Evolutionary conservation across 805 yeast species (phyloP).

Genomic region (Candida ficus): DNA sequence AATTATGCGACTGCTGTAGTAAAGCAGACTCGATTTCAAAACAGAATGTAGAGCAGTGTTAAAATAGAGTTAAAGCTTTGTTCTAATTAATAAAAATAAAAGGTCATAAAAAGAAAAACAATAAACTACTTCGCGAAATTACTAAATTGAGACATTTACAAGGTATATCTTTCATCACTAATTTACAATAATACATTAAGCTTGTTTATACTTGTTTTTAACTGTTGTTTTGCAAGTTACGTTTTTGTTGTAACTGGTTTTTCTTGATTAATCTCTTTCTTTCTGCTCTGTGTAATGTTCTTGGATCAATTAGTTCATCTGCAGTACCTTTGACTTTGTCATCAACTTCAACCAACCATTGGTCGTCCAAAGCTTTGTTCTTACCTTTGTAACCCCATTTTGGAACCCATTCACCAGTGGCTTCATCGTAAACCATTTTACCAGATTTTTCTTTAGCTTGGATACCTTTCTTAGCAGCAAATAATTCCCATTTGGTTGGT

Average conservation of each 20-base stretch:
- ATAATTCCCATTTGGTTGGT: slow-evolving; percentile 93
- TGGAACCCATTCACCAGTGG: slow-evolving; percentile 89
- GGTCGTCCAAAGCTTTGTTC: slow-evolving; percentile 80
- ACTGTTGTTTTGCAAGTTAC: slow-evolving; percentile 49
- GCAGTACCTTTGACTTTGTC: slow-evolving; percentile 57
- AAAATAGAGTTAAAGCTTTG: too few species aligned
- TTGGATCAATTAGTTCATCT: slow-evolving; percentile 78
- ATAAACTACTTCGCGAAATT: not conserved
- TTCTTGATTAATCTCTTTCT: slow-evolving; percentile 81
- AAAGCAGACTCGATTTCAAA: too few species aligned
- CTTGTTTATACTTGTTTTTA: not conserved
- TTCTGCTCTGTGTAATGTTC: slow-evolving; percentile 73
- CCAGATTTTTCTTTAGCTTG: slow-evolving; percentile 85
- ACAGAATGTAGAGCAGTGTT: too few species aligned
- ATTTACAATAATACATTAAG: not conserved
- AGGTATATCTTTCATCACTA: not conserved
- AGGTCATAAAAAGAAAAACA: too few species aligned
- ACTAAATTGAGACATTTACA: too few species aligned
- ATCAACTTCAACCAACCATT: slow-evolving; percentile 95
- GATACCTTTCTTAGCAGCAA: slow-evolving; percentile 95
- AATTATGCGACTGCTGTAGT: too few species aligned
- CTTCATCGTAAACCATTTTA: slow-evolving; percentile 87
- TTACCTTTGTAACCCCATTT: slow-evolving; percentile 98
- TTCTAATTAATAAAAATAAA: too few species aligned
- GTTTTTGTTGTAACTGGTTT: slow-evolving; percentile 80